Percentiles rank a stretch among this genome's conserved stretches.
Conservation (phyloP, 139 green algal genomes). For the Eudorina sp. region DNA sequence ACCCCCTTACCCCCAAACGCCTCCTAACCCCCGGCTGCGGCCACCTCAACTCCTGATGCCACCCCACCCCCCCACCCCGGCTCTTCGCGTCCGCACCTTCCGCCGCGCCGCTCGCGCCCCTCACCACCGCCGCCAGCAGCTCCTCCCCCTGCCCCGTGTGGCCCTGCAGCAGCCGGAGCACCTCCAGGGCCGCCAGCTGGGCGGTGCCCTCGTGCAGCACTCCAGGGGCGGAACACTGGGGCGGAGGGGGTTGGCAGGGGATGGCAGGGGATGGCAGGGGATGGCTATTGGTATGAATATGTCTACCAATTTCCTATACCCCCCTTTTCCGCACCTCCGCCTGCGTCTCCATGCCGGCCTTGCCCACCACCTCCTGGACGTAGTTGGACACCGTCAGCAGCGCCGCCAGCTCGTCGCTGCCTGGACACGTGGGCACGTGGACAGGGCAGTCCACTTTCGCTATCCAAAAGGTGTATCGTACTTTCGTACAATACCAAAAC, state of each 20-base stretch:
- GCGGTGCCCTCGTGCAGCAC: slow-evolving; percentile 17
- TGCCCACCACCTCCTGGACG: slow-evolving; percentile 40
- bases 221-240: not conserved
- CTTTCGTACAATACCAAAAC: not conserved
- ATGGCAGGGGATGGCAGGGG: not conserved
- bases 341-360: slow-evolving; percentile 37
- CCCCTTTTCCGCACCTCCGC: not conserved
- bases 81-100: too few relatives aligned
- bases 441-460: not conserved
- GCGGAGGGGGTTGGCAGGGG: not conserved
- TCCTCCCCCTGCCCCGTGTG: slow-evolving; percentile 12
- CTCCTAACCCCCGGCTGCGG: too few relatives aligned
- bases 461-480: not conserved
- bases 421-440: not conserved
- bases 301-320: not conserved
- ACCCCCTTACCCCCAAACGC: too few relatives aligned
- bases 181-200: slow-evolving; percentile 18
- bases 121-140: slow-evolving; percentile 13
- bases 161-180: slow-evolving; percentile 25
- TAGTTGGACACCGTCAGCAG: slow-evolving; percentile 2
- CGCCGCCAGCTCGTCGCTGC: slow-evolving; percentile 36
- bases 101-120: not conserved
- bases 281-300: not conserved
- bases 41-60: too few relatives aligned
- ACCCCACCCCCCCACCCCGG: too few relatives aligned